A percentile compares a stretch with the other conserved stretches of the same genome.
Evolutionary conservation across 345 rosid genomes (phyloP).

Genomic region (Acer yangbiense): DNA sequence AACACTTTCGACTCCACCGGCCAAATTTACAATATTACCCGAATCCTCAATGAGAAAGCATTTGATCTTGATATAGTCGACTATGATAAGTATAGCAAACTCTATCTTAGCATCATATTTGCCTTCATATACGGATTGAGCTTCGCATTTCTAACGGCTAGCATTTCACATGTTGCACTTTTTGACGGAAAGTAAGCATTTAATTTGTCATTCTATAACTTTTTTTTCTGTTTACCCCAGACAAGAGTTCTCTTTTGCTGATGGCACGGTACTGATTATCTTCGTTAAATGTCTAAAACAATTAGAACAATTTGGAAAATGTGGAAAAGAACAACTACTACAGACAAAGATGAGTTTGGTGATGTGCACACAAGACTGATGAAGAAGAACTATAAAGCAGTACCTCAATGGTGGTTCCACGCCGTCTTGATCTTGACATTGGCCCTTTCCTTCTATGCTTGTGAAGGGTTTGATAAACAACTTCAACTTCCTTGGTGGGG

Average conservation of each 20-base stretch:
- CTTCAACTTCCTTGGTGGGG: slow-evolving; percentile 96
- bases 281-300: no score
- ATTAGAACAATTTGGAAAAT: slow-evolving; percentile 38
- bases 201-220: no score
- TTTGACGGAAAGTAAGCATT: slow-evolving; percentile 39
- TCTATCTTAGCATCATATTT: slow-evolving; percentile 38
- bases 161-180: slow-evolving; percentile 38
- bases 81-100: slow-evolving; percentile 42
- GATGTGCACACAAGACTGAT: slow-evolving; percentile 80
- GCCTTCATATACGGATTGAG: slow-evolving; percentile 36
- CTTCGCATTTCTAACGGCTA: slow-evolving; percentile 40
- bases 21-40: slow-evolving; percentile 25
- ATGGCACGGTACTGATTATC: no score
- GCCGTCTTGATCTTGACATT: slow-evolving; percentile 36
- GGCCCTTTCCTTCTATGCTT: slow-evolving; percentile 50
- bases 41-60: slow-evolving; percentile 27
- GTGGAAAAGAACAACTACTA: slow-evolving; percentile 57
- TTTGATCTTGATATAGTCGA: slow-evolving; percentile 32
- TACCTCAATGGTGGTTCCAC: slow-evolving; percentile 84
- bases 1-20: slow-evolving; percentile 35
- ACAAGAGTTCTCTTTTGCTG: no score
- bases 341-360: slow-evolving; percentile 35
- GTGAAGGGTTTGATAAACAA: slow-evolving; percentile 70
- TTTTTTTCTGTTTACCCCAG: no score
- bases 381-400: slow-evolving; percentile 67